Conservation (phyloP, 139 green algal species). For the Pleodorina starrii region DNA sequence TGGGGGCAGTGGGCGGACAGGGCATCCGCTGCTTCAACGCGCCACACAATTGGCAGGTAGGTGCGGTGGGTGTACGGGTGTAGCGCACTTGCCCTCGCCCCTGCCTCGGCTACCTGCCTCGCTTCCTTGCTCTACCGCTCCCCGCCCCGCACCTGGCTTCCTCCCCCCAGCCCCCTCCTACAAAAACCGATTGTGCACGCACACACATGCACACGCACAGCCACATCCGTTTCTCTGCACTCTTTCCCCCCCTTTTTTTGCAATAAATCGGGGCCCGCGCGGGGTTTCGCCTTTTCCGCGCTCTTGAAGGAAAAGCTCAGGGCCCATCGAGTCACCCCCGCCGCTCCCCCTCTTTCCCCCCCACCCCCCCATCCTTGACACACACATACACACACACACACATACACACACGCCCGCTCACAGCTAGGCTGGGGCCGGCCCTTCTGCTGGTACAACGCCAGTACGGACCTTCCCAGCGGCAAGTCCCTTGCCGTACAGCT, state of each 20-base stretch:
- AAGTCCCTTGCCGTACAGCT: background rate
- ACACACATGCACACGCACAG: background rate
- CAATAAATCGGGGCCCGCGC: too few species aligned
- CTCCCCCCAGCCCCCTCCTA: background rate
- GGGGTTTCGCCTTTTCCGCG: too few species aligned
- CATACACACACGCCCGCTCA: background rate
- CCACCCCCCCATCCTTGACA: too few species aligned
- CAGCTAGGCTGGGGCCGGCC: background rate
- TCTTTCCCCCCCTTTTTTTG: too few species aligned
- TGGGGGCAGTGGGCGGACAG: background rate
- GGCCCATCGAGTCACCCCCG: background rate
- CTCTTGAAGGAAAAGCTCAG: background rate
- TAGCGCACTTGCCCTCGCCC: background rate
- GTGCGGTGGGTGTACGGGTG: too few species aligned
- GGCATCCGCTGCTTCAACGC: constrained; percentile 35
- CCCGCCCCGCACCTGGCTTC: background rate
- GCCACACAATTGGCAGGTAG: constrained; percentile 18
- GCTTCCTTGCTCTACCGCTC: background rate
- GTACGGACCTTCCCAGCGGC: background rate
- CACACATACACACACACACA: too few species aligned
- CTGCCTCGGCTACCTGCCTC: background rate
- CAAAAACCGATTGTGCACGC: background rate
- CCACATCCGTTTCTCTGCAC: background rate
- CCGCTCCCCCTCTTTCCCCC: background rate
- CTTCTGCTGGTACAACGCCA: background rate